Conservation (phyloP, 1,284 basidiomycete genomes). For the Malassezia vespertilionis region DNA sequence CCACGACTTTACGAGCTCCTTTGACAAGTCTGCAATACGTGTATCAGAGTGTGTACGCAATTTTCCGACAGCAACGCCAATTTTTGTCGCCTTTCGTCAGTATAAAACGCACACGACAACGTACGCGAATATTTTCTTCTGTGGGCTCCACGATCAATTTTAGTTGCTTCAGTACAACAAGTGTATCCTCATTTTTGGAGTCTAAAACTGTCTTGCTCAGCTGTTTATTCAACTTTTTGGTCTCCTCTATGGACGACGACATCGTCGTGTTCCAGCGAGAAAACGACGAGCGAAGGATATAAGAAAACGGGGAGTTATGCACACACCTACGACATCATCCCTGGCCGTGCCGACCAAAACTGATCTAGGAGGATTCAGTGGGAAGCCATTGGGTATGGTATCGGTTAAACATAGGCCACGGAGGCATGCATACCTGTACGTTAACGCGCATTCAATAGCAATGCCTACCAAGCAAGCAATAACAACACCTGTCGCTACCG, state of each 20-base stretch:
- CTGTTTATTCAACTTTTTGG: conserved; percentile 30
- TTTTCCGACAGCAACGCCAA: conserved; percentile 83
- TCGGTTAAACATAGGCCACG: conserved; percentile 15
- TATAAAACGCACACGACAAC: conserved; percentile 27
- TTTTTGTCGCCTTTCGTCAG: conserved; percentile 51
- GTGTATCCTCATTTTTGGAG: conserved; percentile 56
- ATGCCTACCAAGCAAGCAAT: no score
- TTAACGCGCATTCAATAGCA: no score
- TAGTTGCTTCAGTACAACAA: conserved; percentile 60
- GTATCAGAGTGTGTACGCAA: conserved; percentile 64
- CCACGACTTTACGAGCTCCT: conserved; percentile 65
- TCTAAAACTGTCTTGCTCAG: conserved; percentile 25
- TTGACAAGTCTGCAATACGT: conserved; percentile 69
- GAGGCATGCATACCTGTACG: conserved; percentile 9
- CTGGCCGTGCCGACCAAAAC: no score
- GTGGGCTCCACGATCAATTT: conserved; percentile 70
- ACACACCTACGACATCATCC: neutral
- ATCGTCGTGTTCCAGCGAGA: conserved; percentile 4
- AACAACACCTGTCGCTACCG: no score
- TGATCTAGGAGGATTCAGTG: no score
- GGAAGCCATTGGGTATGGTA: conserved; percentile 9
- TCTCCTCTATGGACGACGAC: conserved; percentile 21
- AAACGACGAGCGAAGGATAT: neutral
- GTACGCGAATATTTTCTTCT: conserved; percentile 68
- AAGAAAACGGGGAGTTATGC: conserved; percentile 10